Evolutionary conservation across 2,329 filamentous ascomycete genomes (phyloP).

Genomic region (Pseudogymnoascus sp.): DNA sequence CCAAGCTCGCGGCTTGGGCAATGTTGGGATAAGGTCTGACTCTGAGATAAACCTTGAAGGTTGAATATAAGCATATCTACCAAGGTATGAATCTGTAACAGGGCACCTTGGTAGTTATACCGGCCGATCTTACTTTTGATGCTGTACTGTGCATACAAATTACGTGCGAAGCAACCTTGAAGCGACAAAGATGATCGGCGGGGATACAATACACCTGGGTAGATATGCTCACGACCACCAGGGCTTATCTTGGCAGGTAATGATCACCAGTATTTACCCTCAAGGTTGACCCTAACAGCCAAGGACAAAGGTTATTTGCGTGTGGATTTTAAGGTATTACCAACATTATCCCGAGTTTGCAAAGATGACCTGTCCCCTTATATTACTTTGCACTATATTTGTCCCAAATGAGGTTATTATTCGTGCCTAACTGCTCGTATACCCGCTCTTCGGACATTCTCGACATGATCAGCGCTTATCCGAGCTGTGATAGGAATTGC

Average conservation of each 20-base stretch:
- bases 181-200: not conserved
- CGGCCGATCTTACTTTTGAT: not conserved
- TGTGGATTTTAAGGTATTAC: not conserved
- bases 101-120: constrained; percentile 4
- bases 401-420: not conserved
- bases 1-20: not conserved
- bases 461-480: not conserved
- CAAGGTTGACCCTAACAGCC: not conserved
- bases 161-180: not conserved
- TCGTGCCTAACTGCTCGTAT: not conserved
- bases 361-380: not conserved
- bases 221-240: not conserved
- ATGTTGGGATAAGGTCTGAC: not conserved
- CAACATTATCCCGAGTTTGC: not conserved
- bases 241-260: not conserved
- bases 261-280: not conserved
- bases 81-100: not conserved
- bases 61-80: not conserved
- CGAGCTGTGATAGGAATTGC: not conserved
- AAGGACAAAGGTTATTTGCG: not conserved
- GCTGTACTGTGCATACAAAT: not conserved
- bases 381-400: not conserved
- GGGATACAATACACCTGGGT: not conserved
- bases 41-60: not conserved
- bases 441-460: not conserved